Evolutionary conservation across 345 rosid genomes (phyloP), one percentile per base, ranked within the genome.

Genomic region (Camelina hispida): DNA sequence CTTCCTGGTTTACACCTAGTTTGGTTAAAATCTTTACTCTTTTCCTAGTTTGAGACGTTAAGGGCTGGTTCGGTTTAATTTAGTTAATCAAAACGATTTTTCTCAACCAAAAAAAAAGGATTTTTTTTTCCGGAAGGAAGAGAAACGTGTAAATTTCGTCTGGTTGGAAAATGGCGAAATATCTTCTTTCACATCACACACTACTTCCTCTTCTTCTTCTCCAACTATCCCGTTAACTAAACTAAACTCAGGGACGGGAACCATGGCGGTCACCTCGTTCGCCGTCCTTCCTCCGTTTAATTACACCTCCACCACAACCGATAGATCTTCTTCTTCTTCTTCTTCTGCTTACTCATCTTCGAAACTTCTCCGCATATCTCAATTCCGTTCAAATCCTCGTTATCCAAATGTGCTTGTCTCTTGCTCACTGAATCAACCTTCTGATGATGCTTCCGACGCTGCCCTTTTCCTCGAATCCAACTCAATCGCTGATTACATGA

Each of bases 401-500:
- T 62, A 37, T 42, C 51, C 80, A 6, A 67, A 80, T 60, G 48
- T 81, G 11, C 35, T 60, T 38, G 65, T 74, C 30, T 69, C 80
- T 25, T 80, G 73, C 34, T 80, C 87, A 34, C 11, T 64, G 18
- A 61, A 67, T 46, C 85, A 81, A 20, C 17, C 69, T 6, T 28
- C 76, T 8, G 87, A 87, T 57, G 87, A 87, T 71, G 89, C 42
- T 50, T 84, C 91, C 5, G 71, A 83, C 43, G 71, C 86, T 18
- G 81, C 80, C 35, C 78, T 83, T 66, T 94, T 91, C 25, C 76
- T 83, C 20, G 77, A 74, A 53, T 81, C 71, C 84, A 86, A 84
- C 66, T 87, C 95, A 20, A 87, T 94, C 51, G 91, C 90, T 5
- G 96, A 90, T 84, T 91, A 86, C 85, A 80, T 91, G 96, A 85